phyloP scores from a whole-genome alignment of 345 rosid species.

The Pistacia atlantica region DNA sequence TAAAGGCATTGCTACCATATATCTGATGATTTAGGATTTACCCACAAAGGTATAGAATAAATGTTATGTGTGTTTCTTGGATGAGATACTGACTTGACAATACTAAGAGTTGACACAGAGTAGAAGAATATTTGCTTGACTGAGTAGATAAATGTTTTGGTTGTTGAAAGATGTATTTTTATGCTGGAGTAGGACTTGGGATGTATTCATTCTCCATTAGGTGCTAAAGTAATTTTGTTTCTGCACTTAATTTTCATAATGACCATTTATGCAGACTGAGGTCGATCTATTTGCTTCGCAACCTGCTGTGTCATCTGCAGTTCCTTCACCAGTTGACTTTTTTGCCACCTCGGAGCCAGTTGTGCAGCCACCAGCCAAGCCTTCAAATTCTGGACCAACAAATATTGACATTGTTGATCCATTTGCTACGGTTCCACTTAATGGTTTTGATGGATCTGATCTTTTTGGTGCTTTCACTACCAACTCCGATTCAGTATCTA shows the following conservation, averaged over 20 bases:
- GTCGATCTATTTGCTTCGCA: constrained; percentile 45
- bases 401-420: constrained; percentile 62
- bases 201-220: constrained; percentile 11
- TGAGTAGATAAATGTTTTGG: not conserved
- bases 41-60: not conserved
- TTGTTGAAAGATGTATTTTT: constrained; percentile 6
- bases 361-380: constrained; percentile 53
- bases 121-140: not conserved
- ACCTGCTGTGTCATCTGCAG: constrained; percentile 42
- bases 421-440: constrained; percentile 80
- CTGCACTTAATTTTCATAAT: not conserved
- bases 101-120: not conserved
- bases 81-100: not conserved
- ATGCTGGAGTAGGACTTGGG: constrained; percentile 11
- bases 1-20: not conserved
- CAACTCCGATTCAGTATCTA: constrained; percentile 45
- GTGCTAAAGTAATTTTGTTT: constrained; percentile 8
- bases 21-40: not conserved
- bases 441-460: constrained; percentile 84
- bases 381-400: constrained; percentile 38
- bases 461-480: constrained; percentile 80
- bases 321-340: constrained; percentile 59
- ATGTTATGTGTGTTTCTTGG: not conserved
- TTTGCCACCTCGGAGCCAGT: constrained; percentile 58
- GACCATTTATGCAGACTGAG: constrained; percentile 39